Base-by-base conservation (phyloP, 2,329 filamentous ascomycete species). In the Akanthomyces muscarius region DNA sequence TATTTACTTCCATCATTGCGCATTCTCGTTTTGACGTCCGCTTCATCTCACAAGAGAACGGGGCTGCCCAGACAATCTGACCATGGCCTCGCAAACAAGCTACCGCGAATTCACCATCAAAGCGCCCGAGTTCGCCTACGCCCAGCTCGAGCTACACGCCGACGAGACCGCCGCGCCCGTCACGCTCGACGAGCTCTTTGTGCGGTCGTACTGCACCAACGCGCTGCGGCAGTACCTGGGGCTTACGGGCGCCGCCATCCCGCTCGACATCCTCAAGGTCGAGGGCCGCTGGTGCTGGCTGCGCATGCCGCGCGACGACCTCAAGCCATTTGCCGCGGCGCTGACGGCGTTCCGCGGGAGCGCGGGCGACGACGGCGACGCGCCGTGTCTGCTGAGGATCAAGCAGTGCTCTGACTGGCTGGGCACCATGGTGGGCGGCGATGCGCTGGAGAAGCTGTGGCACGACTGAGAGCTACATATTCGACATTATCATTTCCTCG, bases 171-270 rank as follows among this genome's bases (percentile, higher is more conserved):
- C 73, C 21, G 65, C 65, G 41, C 52, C 55, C 16, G 56, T 61
- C 3, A 51, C 66, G 1, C 76, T 91, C 6, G 89, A 92, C 73
- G 77, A 80, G 3, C 76, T 92, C 3, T 87, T 86, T 44, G 79
- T 83, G 21, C 85, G 84, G 41, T 78, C 85, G 0, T 87, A 89
- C 70, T 83, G 89, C 67, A 84, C 83, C 2, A 74, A 82, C 1
- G 87, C 89, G 0, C 77, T 94, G 8, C 79, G 78, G 1, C 84
- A 89, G 65, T 92, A 90, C 69, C 83, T 94, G 1, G 91, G 91
- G 23, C 75, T 85, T 21, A 86, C 85, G 0, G 91, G 91, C 13
- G 76, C 81, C 2, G 86, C 85, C 13, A 86, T 93, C 4, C 77
- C 87, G 1, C 71, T 92, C 62, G 91, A 94, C 70, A 85, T 93